Conservation (phyloP, 768 basidiomycete species). For the Hygrophoropsis aurantiaca region DNA sequence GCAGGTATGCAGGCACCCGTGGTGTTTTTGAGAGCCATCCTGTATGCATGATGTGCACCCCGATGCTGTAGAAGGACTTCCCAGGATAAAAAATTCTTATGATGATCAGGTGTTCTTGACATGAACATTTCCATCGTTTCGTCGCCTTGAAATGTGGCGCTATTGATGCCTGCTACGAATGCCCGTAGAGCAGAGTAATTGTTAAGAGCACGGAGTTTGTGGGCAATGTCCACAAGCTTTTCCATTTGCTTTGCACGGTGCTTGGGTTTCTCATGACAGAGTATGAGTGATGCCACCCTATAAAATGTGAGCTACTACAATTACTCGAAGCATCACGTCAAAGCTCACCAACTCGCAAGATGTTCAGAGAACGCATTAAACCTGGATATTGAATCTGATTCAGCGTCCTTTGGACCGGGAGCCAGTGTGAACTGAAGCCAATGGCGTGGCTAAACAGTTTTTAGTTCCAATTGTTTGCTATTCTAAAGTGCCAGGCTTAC, state of each 20-base stretch:
- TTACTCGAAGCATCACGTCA: neutral
- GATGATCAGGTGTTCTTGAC: constrained; percentile 60
- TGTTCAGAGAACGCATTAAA: constrained; percentile 82
- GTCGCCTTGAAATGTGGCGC: constrained; percentile 74
- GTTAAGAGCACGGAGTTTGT: constrained; percentile 75
- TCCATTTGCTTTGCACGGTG: constrained; percentile 81
- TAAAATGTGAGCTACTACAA: constrained; percentile 7
- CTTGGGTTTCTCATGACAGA: constrained; percentile 80
- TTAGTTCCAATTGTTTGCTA: too few species aligned
- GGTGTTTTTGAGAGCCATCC: constrained; percentile 81
- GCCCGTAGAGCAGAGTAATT: constrained; percentile 94
- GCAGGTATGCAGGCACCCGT: constrained; percentile 88
- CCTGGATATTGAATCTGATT: constrained; percentile 66
- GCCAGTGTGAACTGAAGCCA: constrained; percentile 81
- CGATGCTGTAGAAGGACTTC: constrained; percentile 81
- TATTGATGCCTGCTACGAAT: constrained; percentile 91
- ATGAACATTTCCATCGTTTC: constrained; percentile 76
- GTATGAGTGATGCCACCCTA: constrained; percentile 89
- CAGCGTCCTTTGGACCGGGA: constrained; percentile 62
- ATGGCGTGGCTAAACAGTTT: constrained; percentile 67
- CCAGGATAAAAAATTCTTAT: constrained; percentile 80
- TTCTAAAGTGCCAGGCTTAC: constrained; percentile 44
- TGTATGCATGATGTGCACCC: constrained; percentile 87
- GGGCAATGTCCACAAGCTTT: constrained; percentile 83
- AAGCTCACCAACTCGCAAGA: constrained; percentile 74